Conservation (phyloP, 441 rosid species). For the Rhodomyrtus psidioides region DNA sequence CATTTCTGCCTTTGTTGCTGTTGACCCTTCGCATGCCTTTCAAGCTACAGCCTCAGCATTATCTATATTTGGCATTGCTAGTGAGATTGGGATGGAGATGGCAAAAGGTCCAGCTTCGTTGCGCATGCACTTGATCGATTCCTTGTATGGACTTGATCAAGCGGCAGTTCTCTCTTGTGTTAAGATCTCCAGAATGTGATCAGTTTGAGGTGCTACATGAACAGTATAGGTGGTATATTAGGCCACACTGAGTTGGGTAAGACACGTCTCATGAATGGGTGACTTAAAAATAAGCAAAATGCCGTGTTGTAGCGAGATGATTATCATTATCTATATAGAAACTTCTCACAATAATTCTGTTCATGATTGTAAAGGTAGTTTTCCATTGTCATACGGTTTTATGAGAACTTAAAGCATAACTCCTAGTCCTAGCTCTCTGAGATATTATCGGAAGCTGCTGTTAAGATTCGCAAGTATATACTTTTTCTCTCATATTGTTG, state of each 20-base stretch:
- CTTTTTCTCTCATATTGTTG: neutral
- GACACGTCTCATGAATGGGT: neutral
- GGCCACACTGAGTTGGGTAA: neutral
- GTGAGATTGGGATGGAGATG: conserved; percentile 62
- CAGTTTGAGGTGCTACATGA: conserved; percentile 2
- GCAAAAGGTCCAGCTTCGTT: conserved; percentile 83
- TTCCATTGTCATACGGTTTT: neutral
- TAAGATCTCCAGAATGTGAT: conserved; percentile 26
- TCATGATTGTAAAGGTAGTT: neutral
- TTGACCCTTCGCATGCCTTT: conserved; percentile 40
- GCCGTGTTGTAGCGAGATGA: neutral
- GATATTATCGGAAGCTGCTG: neutral
- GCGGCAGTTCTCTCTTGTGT: conserved; percentile 29
- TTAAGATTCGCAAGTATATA: neutral
- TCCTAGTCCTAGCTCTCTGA: neutral
- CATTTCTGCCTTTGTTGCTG: conserved; percentile 69
- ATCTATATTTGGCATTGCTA: conserved; percentile 73
- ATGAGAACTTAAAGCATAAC: neutral
- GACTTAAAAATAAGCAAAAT: neutral
- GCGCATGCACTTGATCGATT: conserved; percentile 79
- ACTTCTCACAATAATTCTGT: neutral
- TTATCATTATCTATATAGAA: neutral
- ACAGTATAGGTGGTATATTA: neutral
- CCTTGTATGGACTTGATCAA: conserved; percentile 58
- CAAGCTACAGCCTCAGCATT: conserved; percentile 83